Evolutionary conservation across 257 asterid genomes (phyloP), one percentile per base, ranked within the genome.

Genomic region (Oldenlandia corymbosa): DNA sequence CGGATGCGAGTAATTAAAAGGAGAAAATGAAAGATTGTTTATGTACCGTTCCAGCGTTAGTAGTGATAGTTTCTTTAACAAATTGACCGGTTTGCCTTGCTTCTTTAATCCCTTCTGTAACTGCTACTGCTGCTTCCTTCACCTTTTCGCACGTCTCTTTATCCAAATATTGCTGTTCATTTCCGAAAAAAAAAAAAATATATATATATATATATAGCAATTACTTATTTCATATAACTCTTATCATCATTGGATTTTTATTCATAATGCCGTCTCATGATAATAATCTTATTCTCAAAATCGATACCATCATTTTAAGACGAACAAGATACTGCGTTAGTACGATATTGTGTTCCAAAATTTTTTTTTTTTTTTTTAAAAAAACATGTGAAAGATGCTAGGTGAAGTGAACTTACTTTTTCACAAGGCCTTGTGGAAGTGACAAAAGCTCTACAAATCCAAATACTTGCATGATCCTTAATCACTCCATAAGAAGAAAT

Each of bases 41-140:
- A 50, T 41, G 32, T 79, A 88, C 94, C 52, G 70, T 73, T 80
- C 83, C 90, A 5, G 94, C 81, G 45, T 84, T 59, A 1, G 73
- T 28, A 24, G 76, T 64, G 64, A 80, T 63, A 23, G 74, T 77
- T 11, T 75, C 81, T 1, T 86, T 75, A 34, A 84, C 66, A 7
- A 67, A 73, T 36, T 81, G 65, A 4, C 87, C 83, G n/a, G 83
- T 75, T 48, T 76, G 75, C 68, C 80, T 82, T 6, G 80, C 81
- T 37, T 82, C 85, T 70, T 83, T 82, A 3, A 95, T 76, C n/a
- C 94, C 92, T 11, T 83, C 82, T 69, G 76, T 87, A 32, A 87
- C 79, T 10, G 94, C 76, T 28, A 81, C 83, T 3, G 95, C 94
- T n/a, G 95, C 85, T 39, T 90, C 86, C 68, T 81, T 79, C 0